Base-by-base conservation (phyloP, 1,139 yeast species). In the Hansenula sp. region DNA sequence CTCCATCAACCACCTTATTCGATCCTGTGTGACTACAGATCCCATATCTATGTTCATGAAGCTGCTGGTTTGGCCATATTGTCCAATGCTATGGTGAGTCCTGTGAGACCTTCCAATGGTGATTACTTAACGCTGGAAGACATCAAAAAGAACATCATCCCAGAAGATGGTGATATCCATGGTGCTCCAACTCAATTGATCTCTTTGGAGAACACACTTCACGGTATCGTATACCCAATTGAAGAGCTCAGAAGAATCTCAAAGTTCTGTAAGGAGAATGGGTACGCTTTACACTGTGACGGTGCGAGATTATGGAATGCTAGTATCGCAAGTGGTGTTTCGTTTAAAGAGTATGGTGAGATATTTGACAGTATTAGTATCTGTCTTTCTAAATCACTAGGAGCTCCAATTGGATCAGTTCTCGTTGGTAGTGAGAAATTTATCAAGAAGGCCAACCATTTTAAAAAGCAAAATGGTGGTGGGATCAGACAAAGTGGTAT, bases 261-360 rank as follows among this genome's bases (percentile, higher is more conserved):
- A 20, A 61, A 62, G 34, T 84, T 80, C 65, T 84, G 89, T 41
- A 68, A 69, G 36, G 68, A 65, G 24, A 66, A 77, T 42, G 69
- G 67, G 34, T 67, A 84, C 39, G 66, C 63, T 41, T 63, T 86
- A 52, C 95, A 86, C 58, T 71, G 84, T 51, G 95, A 86, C 58
- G 95, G 95, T 34, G 95, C 95, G n/a, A 70, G 95, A 48, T 60
- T 86, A 39, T 85, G 89, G 88, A 84, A 86, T 57, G 95, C 95
- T 2, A 67, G 79, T 11, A 79, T 71, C 12, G 88, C 71, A 29
- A 77, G 89, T 9, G 89, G 85, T 4, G 64, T 82, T 21, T 58
- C 82, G 5, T 61, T 85, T 34, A 59, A 59, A 18, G 82, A 83
- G 52, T 84, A 82, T 59, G 81, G 90, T 53, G 60, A 70, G 41